Conservation (phyloP, 148 eudicot genomes). For the Amaranthus cruentus region DNA sequence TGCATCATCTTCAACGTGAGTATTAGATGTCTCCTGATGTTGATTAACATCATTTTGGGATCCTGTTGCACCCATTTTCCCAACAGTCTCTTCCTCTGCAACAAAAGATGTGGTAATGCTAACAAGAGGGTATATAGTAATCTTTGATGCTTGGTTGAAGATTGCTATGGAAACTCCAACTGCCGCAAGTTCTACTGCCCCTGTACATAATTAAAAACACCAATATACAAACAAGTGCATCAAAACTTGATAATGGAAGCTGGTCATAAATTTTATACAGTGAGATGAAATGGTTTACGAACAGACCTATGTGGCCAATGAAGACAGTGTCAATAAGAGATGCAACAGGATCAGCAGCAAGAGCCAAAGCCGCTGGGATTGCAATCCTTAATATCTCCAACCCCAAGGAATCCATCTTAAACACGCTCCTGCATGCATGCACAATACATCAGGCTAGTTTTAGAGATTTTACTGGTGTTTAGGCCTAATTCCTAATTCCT, state of each 20-base stretch:
- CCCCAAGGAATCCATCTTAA: slow-evolving; percentile 75
- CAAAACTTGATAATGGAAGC: too few species aligned
- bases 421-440: slow-evolving; percentile 42
- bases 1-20: slow-evolving; percentile 15
- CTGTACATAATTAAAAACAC: slow-evolving; percentile 20
- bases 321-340: slow-evolving; percentile 89
- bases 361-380: slow-evolving; percentile 82
- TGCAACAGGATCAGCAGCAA: slow-evolving; percentile 93
- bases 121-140: slow-evolving; percentile 82
- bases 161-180: slow-evolving; percentile 92
- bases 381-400: slow-evolving; percentile 73
- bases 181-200: slow-evolving; percentile 80
- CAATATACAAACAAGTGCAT: not conserved
- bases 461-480: too few species aligned
- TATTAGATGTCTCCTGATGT: not conserved
- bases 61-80: slow-evolving; percentile 13
- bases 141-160: slow-evolving; percentile 87
- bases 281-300: too few species aligned
- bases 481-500: too few species aligned
- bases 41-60: not conserved
- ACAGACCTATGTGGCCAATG: slow-evolving; percentile 70
- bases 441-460: not conserved
- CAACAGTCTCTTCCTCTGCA: slow-evolving; percentile 72
- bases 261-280: too few species aligned
- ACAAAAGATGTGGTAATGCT: slow-evolving; percentile 95